Evolutionary conservation across 345 rosid species (phyloP).

Genomic region (Salix caprea): DNA sequence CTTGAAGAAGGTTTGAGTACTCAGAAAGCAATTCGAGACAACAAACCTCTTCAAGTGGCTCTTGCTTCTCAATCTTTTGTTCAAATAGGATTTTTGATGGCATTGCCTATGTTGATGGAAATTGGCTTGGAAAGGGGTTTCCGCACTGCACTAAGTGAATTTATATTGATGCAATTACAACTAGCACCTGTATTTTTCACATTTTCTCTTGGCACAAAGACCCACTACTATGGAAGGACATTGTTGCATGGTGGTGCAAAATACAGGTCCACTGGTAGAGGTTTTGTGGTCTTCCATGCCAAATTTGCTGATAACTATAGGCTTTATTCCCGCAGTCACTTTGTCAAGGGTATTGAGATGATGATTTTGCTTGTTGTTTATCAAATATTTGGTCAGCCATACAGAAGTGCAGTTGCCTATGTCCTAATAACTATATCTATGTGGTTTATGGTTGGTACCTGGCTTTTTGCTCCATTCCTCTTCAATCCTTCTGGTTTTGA

Average conservation of each 20-base stretch:
- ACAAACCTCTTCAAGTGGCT: slow-evolving; percentile 93
- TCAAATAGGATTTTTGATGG: slow-evolving; percentile 94
- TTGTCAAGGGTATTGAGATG: slow-evolving; percentile 96
- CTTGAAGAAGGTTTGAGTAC: slow-evolving; percentile 74
- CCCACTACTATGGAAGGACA: slow-evolving; percentile 94
- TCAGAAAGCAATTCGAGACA: slow-evolving; percentile 75
- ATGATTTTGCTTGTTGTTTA: slow-evolving; percentile 87
- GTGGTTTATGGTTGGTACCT: slow-evolving; percentile 99
- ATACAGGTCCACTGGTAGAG: slow-evolving; percentile 94
- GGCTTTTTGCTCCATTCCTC: slow-evolving; percentile 98
- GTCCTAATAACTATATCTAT: slow-evolving; percentile 81
- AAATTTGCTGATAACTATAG: slow-evolving; percentile 98
- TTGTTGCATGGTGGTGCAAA: slow-evolving; percentile 97
- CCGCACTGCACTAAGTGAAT: slow-evolving; percentile 90
- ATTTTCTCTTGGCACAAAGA: slow-evolving; percentile 97
- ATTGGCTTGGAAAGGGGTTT: slow-evolving; percentile 96
- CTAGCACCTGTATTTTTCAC: slow-evolving; percentile 97
- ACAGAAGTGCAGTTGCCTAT: slow-evolving; percentile 85
- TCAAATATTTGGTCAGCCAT: slow-evolving; percentile 74
- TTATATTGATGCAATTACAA: slow-evolving; percentile 92
- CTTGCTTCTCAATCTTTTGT: slow-evolving; percentile 98
- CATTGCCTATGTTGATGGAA: slow-evolving; percentile 99
- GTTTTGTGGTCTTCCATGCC: slow-evolving; percentile 98
- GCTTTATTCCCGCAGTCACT: slow-evolving; percentile 96
- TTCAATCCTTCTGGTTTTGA: slow-evolving; percentile 99